Evolutionary conservation across 139 green algal genomes (phyloP).

Genomic region (Ettlia oleoabundans): DNA sequence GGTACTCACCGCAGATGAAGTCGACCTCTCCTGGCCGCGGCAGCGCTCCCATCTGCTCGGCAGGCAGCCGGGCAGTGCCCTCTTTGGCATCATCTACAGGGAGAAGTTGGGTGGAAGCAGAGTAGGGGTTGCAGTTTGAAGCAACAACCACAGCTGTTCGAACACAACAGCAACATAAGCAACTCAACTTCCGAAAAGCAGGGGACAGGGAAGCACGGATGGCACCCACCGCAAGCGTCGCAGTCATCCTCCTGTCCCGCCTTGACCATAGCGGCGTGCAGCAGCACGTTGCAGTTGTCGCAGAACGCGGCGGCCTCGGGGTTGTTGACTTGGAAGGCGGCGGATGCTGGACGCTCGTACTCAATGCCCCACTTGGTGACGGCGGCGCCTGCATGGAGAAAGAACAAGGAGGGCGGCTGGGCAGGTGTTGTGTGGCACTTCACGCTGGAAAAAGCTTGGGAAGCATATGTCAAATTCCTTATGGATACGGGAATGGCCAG

Average conservation of each 20-base stretch:
- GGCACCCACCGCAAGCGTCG: conserved; percentile 31
- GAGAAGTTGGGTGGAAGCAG: background rate
- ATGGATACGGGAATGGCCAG: too few relatives aligned
- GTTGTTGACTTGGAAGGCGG: conserved; percentile 91
- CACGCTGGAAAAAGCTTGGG: too few relatives aligned
- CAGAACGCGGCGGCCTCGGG: conserved; percentile 71
- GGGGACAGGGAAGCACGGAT: background rate
- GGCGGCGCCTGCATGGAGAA: conserved; percentile 55
- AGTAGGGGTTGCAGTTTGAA: too few relatives aligned
- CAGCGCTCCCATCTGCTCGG: conserved; percentile 55
- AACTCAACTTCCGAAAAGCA: too few relatives aligned
- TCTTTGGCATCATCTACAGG: conserved; percentile 46
- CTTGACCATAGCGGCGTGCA: conserved; percentile 86
- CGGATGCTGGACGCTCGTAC: conserved; percentile 89
- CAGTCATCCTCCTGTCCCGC: conserved; percentile 72
- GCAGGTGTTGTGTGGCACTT: too few relatives aligned
- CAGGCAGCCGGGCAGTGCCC: conserved; percentile 42
- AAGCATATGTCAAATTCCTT: too few relatives aligned
- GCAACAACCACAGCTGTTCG: background rate
- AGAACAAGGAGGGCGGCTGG: too few relatives aligned
- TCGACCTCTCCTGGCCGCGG: conserved; percentile 90
- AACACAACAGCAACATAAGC: background rate
- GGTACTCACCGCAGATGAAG: conserved; percentile 82
- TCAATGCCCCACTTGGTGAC: conserved; percentile 93
- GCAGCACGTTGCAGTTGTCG: conserved; percentile 95